These are phyloP conservation scores for Mallotus nudiflorus DNA, from an alignment of 345 rosid genomes.

Conservation along the genomic window DNA sequence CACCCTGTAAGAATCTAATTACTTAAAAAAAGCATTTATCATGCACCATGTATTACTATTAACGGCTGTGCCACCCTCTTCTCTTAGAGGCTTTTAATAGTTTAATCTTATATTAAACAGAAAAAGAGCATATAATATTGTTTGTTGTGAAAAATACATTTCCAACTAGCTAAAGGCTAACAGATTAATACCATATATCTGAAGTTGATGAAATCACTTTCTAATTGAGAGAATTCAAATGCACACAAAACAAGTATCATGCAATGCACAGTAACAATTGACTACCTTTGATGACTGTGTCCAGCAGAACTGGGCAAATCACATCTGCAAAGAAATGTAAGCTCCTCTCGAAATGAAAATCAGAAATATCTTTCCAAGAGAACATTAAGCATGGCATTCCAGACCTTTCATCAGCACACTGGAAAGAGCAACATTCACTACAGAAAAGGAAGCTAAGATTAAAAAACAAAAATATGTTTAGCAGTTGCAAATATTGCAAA, in stretches of 20 bases:
- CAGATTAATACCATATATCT: not conserved
- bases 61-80: no score
- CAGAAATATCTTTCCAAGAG: slow-evolving; percentile 44
- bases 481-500: not conserved
- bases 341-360: slow-evolving; percentile 44
- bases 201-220: not conserved
- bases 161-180: not conserved
- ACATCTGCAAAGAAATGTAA: slow-evolving; percentile 54
- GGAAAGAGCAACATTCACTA: slow-evolving; percentile 74
- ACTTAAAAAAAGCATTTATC: no score
- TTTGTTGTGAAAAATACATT: not conserved
- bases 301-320: slow-evolving; percentile 72
- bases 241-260: slow-evolving; percentile 1
- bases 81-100: no score
- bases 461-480: not conserved
- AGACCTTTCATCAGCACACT: slow-evolving; percentile 38
- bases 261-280: slow-evolving; percentile 2
- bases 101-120: no score
- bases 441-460: slow-evolving; percentile 31
- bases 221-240: not conserved
- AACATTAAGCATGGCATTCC: slow-evolving; percentile 72
- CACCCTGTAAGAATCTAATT: no score
- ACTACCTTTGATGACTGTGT: slow-evolving; percentile 85
- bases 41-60: no score
- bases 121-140: no score